Conservation (phyloP, 805 yeast species). For the Candida patagonica region DNA sequence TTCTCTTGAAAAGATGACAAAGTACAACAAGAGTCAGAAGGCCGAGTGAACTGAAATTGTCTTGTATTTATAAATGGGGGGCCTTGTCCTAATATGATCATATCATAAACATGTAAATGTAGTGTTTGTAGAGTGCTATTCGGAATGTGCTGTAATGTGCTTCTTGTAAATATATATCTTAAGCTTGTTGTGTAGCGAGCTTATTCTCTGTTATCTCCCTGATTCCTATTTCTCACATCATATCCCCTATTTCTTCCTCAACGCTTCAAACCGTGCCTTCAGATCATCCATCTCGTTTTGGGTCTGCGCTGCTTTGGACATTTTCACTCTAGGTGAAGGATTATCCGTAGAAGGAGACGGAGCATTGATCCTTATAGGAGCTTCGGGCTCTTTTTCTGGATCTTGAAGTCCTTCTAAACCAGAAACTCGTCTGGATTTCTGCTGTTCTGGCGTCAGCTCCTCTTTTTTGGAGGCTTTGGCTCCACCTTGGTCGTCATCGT, state of each 20-base stretch:
- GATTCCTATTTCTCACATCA: too few relatives aligned
- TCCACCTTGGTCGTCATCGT: constrained; percentile 9
- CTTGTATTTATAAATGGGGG: too few relatives aligned
- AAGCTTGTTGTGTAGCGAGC: background rate
- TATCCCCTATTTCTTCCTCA: constrained; percentile 33
- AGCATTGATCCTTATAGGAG: constrained; percentile 26
- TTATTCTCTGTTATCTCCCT: too few relatives aligned
- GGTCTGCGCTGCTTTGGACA: constrained; percentile 8
- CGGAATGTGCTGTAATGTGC: background rate
- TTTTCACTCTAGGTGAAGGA: constrained; percentile 21
- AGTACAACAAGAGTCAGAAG: constrained; percentile 16
- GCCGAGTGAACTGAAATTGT: background rate
- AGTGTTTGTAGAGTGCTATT: too few relatives aligned
- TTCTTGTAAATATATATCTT: background rate
- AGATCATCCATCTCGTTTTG: constrained; percentile 50
- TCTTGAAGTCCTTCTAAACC: constrained; percentile 18
- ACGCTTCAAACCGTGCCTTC: constrained; percentile 67
- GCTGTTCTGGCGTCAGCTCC: constrained; percentile 8
- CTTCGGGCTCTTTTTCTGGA: constrained; percentile 11
- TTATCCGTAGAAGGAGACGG: constrained; percentile 27
- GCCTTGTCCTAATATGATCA: too few relatives aligned
- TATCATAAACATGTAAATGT: too few relatives aligned
- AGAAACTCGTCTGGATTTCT: constrained; percentile 10
- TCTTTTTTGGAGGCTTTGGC: constrained; percentile 10
- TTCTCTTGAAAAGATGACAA: constrained; percentile 59